Evolutionary conservation across 2,329 filamentous ascomycete species (phyloP), one percentile per base, ranked within the genome.

Genomic region (Phaeosphaeria sp.): DNA sequence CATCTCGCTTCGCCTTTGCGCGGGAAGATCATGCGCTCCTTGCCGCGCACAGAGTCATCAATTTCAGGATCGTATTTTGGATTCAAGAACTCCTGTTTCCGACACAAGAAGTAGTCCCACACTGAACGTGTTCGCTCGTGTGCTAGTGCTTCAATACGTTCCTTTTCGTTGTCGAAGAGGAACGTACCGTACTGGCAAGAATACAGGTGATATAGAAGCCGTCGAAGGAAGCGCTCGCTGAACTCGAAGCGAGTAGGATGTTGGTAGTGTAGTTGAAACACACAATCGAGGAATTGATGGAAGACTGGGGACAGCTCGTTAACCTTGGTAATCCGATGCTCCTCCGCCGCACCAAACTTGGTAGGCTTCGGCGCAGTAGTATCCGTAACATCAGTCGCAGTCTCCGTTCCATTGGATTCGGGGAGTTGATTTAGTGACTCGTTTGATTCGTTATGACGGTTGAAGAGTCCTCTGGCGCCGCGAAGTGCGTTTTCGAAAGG

Each of bases 171-270:
- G 79, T 99, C 97, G 78, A 91, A 97, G 5, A 99, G 83, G 74
- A 99, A 99, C 0, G 94, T 97, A 46, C 95, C 95, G 63, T 97
- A 99, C 74, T 99, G 95, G 65, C 93, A 97, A 0, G 94, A 94
- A 73, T 98, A 94, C 1, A 96, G 85, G 74, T 99, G 95, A 73
- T 98, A 99, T 1, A 98, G 83, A 2, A 99, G 82, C 20, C 95
- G 88, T 23, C 92, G 86, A 6, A 99, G 81, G 76, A 99, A 98
- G 4, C 94, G 88, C 75, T 98, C 95, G 66, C 96, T 98, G 78
- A 93, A 99, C 75, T 99, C 94, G 72, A 99, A 99, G 0, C 93
- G 89, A 6, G 87, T 90, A 0, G 93, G 93, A 68, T 94, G 83
- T 74, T 98, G 95, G 59, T 91, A 84, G 22, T 96, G 80, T 25